Evolutionary conservation across 2,329 filamentous ascomycete species (phyloP).

Genomic region (Ophiosphaerella korrae): DNA sequence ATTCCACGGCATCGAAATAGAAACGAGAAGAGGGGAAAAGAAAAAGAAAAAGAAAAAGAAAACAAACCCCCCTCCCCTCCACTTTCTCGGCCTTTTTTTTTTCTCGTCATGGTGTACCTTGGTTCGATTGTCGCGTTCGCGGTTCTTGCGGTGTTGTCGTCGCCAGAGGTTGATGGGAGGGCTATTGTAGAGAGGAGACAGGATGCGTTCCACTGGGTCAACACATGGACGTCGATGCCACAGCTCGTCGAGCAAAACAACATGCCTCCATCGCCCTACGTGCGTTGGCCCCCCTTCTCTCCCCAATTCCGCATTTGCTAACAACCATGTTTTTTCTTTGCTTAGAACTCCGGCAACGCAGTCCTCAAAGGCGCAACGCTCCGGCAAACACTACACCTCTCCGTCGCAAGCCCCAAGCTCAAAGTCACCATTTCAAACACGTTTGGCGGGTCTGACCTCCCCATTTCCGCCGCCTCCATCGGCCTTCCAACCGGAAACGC

Average conservation of each 20-base stretch:
- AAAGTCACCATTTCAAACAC: constrained; percentile 69
- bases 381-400: constrained; percentile 68
- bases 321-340: not conserved
- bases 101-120: not conserved
- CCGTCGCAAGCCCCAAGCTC: constrained; percentile 61
- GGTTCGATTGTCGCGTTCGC: not conserved
- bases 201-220: constrained; percentile 1
- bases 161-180: not conserved
- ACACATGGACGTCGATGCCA: constrained; percentile 55
- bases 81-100: too few species aligned
- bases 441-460: constrained; percentile 65
- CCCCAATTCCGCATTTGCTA: constrained; percentile 1
- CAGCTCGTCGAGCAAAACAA: constrained; percentile 67
- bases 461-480: constrained; percentile 64
- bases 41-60: too few species aligned
- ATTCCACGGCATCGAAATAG: too few species aligned
- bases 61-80: too few species aligned
- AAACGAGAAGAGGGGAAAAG: too few species aligned
- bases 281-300: constrained; percentile 15
- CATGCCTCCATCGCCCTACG: constrained; percentile 64
- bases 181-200: not conserved
- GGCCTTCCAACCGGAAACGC: constrained; percentile 61
- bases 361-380: constrained; percentile 68
- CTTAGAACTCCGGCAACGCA: constrained; percentile 55
- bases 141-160: not conserved